Evolutionary conservation across 1,284 basidiomycete genomes (phyloP).

Genomic region (Leccinum discolor): DNA sequence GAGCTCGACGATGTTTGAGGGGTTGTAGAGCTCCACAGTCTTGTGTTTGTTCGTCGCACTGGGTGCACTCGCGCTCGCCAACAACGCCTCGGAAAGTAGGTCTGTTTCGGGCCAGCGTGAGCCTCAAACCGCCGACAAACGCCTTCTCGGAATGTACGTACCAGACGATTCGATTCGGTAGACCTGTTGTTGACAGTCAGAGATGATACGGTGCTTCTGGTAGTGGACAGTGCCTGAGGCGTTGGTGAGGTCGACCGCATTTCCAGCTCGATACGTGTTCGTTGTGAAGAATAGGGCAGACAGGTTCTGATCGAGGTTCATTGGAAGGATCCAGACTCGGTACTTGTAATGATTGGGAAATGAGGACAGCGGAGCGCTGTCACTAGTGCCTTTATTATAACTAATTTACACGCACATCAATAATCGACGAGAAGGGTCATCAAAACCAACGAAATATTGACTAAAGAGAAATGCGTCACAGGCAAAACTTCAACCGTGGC

Average conservation of each 20-base stretch:
- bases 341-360: background rate
- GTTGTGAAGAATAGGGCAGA: constrained; percentile 72
- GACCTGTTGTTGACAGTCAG: constrained; percentile 30
- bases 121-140: background rate
- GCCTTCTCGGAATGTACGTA: constrained; percentile 31
- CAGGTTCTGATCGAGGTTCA: constrained; percentile 80
- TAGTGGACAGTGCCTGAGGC: constrained; percentile 65
- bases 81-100: constrained; percentile 63
- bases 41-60: constrained; percentile 69
- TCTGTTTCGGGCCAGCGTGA: constrained; percentile 41
- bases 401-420: background rate
- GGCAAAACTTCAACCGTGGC: background rate
- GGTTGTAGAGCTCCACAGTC: constrained; percentile 75
- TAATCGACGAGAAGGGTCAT: background rate
- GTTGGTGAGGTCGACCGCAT: constrained; percentile 67
- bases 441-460: background rate
- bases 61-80: constrained; percentile 66
- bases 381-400: background rate
- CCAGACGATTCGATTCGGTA: constrained; percentile 71
- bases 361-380: background rate
- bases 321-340: constrained; percentile 24
- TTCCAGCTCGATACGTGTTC: constrained; percentile 48
- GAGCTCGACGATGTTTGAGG: constrained; percentile 66
- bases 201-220: constrained; percentile 58
- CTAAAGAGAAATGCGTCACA: background rate